These are phyloP conservation scores for Mycena sanguinolenta DNA, from an alignment of 768 basidiomycete species.

Conservation along the genomic window DNA sequence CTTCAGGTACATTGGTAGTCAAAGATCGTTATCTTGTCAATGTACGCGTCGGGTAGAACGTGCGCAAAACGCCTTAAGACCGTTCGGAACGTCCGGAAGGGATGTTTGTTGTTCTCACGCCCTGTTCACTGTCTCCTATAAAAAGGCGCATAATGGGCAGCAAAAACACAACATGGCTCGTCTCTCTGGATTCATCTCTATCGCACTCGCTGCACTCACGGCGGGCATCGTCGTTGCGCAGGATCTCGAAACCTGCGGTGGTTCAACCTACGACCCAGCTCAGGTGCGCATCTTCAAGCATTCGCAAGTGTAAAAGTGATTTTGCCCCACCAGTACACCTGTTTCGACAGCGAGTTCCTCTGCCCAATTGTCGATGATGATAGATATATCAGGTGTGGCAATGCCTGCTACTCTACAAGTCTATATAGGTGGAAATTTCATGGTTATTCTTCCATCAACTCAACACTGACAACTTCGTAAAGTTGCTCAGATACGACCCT, in stretches of 20 bases:
- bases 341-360: slow-evolving; percentile 31
- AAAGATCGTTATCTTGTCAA: no score
- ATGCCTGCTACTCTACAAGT: slow-evolving; percentile 31
- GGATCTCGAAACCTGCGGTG: slow-evolving; percentile 17
- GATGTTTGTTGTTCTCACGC: background rate
- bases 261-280: slow-evolving; percentile 27
- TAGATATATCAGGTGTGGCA: slow-evolving; percentile 17
- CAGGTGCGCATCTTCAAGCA: slow-evolving; percentile 18
- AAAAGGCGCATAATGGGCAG: background rate
- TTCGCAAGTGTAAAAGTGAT: no score
- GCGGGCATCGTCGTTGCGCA: slow-evolving; percentile 3
- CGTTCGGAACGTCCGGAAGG: no score
- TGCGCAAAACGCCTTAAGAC: no score
- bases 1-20: no score
- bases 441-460: background rate
- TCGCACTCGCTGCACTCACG: slow-evolving; percentile 8
- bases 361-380: slow-evolving; percentile 34
- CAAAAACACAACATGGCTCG: slow-evolving; percentile 3
- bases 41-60: no score
- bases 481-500: slow-evolving; percentile 32
- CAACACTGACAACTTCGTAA: background rate
- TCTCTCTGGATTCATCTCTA: slow-evolving; percentile 16
- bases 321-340: no score
- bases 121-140: background rate
- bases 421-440: slow-evolving; percentile 20